Base-by-base conservation (phyloP, 2,329 filamentous ascomycete species). In the Verticillium tricorpus region DNA sequence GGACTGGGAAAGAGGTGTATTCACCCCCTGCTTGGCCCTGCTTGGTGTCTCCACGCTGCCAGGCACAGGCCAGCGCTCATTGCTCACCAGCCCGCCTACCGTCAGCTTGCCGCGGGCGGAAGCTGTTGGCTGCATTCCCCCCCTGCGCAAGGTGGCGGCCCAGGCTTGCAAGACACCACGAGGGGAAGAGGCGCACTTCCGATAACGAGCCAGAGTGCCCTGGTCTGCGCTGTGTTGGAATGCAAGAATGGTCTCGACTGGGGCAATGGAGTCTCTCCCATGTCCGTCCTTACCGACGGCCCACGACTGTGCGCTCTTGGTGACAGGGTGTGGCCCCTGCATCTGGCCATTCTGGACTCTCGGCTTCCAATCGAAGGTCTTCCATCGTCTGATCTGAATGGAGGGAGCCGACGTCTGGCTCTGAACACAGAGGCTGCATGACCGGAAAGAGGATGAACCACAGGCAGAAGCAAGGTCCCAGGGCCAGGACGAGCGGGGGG, bases 151-250 rank as follows among this genome's bases (percentile, higher is more conserved):
- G 45, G 45, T 50, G 45, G 45, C 45, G 45, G 45, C 45, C 45
- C 45, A 50, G 45, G 12, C 45, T 25, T 50, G 45, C 45, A 22
- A 50, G 45, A 50, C 45, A 50, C 45, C 45, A 50, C 45, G 45
- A 50, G 45, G 45, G 9, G n/a, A 22, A 12, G 19, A 50, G 45
- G 19, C 19, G 19, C 19, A 22, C 19, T 22, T 50, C 9, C 39
- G 37, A 58, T 58, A 32, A 34, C 35, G 37, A 31, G 57, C 57
- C 57, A 58, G 15, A 58, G 22, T 40, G 35, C 39, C 37, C 19
- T n/a, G 57, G 57, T 58, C 57, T 58, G 57, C 37, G n/a, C 57
- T 50, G 37, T 58, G n/a, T 32, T 57, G 31, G 32, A 34, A 37
- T 57, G 32, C 19, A 9, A 50, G 14, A 22, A 50, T 50, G 45